phyloP scores from a whole-genome alignment of 345 rosid genomes.

The Leavenworthia alabamica region DNA sequence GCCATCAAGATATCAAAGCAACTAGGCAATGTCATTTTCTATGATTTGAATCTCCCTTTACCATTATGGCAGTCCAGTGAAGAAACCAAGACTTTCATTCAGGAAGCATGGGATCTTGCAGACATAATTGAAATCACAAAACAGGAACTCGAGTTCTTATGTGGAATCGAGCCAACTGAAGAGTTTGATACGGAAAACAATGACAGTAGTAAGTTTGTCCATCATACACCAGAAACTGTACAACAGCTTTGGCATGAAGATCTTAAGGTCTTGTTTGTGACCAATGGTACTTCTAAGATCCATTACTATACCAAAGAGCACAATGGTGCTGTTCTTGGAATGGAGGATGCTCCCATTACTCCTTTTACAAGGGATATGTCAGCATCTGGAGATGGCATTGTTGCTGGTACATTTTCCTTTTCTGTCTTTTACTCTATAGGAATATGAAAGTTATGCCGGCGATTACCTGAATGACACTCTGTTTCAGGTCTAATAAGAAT shows the following conservation, averaged over 20 bases:
- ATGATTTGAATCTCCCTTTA: conserved; percentile 75
- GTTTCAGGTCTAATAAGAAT: conserved; percentile 73
- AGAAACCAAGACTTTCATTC: conserved; percentile 61
- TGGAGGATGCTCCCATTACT: conserved; percentile 77
- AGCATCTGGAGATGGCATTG: conserved; percentile 89
- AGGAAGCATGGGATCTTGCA: conserved; percentile 69
- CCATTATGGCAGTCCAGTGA: conserved; percentile 76
- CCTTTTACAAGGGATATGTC: conserved; percentile 83
- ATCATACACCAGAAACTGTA: conserved; percentile 55
- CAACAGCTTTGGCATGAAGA: conserved; percentile 76
- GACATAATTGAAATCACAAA: conserved; percentile 72
- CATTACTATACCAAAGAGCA: conserved; percentile 79
- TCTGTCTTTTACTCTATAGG: not conserved
- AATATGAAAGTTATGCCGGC: not conserved
- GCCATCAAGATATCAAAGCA: conserved; percentile 70
- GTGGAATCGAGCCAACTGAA: conserved; percentile 60
- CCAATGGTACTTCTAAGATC: conserved; percentile 87
- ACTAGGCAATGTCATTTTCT: conserved; percentile 63
- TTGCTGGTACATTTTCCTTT: conserved; percentile 51
- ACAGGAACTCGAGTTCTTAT: conserved; percentile 85
- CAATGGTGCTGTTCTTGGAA: conserved; percentile 64
- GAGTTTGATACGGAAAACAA: conserved; percentile 66
- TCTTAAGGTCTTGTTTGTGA: conserved; percentile 71
- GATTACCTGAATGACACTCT: conserved; percentile 4
- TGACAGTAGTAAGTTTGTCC: conserved; percentile 56